Evolutionary conservation across 345 rosid genomes (phyloP).

Genomic region (Noccaea caerulescens): DNA sequence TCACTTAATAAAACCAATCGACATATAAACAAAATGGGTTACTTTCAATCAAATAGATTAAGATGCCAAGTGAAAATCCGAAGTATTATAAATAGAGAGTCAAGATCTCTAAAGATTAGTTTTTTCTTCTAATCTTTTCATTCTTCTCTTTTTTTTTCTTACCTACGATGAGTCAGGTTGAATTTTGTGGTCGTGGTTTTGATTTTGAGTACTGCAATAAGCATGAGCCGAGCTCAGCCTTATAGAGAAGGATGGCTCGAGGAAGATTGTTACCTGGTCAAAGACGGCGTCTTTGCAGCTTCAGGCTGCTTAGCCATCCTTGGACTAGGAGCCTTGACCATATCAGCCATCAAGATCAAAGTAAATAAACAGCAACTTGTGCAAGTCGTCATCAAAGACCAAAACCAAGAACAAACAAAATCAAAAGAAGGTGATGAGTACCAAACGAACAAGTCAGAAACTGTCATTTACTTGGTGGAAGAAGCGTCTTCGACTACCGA

Average conservation of each 20-base stretch:
- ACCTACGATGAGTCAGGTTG: conserved; percentile 51
- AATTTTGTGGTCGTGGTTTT: conserved; percentile 58
- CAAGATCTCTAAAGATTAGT: too few species aligned
- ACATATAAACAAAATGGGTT: too few species aligned
- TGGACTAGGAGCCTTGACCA: conserved; percentile 48
- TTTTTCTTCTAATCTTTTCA: too few species aligned
- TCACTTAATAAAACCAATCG: too few species aligned
- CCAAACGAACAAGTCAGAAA: conserved; percentile 35
- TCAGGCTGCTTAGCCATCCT: conserved; percentile 54
- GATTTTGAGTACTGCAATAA: conserved; percentile 59
- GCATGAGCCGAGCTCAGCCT: conserved; percentile 69
- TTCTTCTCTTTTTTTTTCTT: not conserved
- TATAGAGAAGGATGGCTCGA: conserved; percentile 81
- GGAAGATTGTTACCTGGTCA: conserved; percentile 70
- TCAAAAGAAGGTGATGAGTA: conserved; percentile 7
- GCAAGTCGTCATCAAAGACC: conserved; percentile 42
- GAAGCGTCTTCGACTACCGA: conserved; percentile 31
- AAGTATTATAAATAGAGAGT: too few species aligned
- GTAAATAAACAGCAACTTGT: conserved; percentile 45
- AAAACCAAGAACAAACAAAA: conserved; percentile 4
- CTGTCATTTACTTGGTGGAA: conserved; percentile 37
- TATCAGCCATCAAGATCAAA: conserved; percentile 40
- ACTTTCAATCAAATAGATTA: too few species aligned
- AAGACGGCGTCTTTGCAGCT: conserved; percentile 57
- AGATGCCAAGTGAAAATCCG: too few species aligned